These are phyloP conservation scores for Cenchrus americanus DNA, from an alignment of 176 grass and related monocot species.

Conservation along the genomic window DNA sequence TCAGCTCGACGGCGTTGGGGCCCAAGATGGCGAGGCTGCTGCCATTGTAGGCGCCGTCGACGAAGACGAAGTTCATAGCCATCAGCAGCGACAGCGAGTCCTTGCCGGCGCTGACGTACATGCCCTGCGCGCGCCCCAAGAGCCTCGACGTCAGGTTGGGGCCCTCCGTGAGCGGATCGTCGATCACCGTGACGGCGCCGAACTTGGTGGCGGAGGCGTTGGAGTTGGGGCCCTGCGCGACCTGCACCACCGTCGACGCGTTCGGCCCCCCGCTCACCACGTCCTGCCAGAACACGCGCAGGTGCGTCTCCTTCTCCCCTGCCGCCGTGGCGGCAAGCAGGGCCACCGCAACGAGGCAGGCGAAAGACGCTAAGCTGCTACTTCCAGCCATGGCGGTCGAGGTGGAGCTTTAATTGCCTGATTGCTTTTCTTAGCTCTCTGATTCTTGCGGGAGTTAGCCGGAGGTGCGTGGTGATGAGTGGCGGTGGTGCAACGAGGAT, in stretches of 20 bases:
- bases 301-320: slow-evolving; percentile 37
- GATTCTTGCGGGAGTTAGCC: too few relatives aligned
- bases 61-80: slow-evolving; percentile 62
- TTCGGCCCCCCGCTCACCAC: slow-evolving; percentile 47
- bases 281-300: slow-evolving; percentile 80
- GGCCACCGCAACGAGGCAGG: not conserved
- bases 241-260: slow-evolving; percentile 27
- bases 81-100: slow-evolving; percentile 44
- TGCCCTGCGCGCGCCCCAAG: slow-evolving; percentile 57
- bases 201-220: slow-evolving; percentile 22
- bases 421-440: too few relatives aligned
- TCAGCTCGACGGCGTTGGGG: slow-evolving; percentile 31
- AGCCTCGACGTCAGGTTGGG: slow-evolving; percentile 22
- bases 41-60: slow-evolving; percentile 48
- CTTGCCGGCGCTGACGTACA: slow-evolving; percentile 48
- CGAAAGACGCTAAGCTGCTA: not conserved
- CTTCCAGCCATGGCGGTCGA: not conserved
- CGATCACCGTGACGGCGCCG: slow-evolving; percentile 45
- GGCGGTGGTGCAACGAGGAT: too few relatives aligned
- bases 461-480: too few relatives aligned
- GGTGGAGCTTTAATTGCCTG: too few relatives aligned
- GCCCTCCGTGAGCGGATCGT: slow-evolving; percentile 58
- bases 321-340: not conserved
- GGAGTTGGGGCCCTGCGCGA: not conserved
- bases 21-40: slow-evolving; percentile 56